These are phyloP conservation scores for Wickerhamiella infanticola DNA, from an alignment of 1,139 yeast species.

Conservation along the genomic window DNA sequence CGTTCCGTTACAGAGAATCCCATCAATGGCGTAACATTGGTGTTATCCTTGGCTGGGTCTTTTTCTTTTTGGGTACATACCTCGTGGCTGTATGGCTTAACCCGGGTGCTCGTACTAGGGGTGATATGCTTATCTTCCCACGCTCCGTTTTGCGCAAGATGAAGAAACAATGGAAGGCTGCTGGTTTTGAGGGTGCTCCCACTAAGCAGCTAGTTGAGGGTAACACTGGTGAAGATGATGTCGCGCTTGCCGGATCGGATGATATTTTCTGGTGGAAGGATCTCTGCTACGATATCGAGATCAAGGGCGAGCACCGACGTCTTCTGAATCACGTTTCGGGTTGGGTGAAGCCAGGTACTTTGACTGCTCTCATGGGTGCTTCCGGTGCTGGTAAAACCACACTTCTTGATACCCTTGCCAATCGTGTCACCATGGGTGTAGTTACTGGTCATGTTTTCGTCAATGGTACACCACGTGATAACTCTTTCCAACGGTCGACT, in stretches of 20 bases:
- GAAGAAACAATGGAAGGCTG: constrained; percentile 18
- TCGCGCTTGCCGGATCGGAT: constrained; percentile 15
- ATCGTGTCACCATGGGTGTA: constrained; percentile 65
- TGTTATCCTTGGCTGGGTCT: constrained; percentile 39
- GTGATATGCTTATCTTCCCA: constrained; percentile 63
- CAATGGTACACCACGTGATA: constrained; percentile 51
- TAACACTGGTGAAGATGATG: constrained; percentile 17
- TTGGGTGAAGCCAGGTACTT: constrained; percentile 65
- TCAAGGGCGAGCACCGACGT: constrained; percentile 40
- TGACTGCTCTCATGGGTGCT: constrained; percentile 75
- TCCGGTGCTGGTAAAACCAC: constrained; percentile 87
- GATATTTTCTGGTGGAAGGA: constrained; percentile 69
- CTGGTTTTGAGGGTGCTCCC: constrained; percentile 14
- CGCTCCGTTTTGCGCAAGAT: constrained; percentile 22
- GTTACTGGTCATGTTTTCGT: constrained; percentile 65
- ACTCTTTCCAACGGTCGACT: constrained; percentile 64
- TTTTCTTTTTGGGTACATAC: constrained; percentile 42
- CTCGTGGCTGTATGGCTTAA: constrained; percentile 46
- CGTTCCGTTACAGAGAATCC: constrained; percentile 35
- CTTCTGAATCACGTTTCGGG: constrained; percentile 61
- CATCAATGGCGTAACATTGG: constrained; percentile 84
- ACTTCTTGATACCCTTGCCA: constrained; percentile 55
- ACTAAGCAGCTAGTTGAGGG: constrained; percentile 11
- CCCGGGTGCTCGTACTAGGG: constrained; percentile 67
- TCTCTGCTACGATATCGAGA: constrained; percentile 56